Conservation (phyloP, 768 basidiomycete species). For the Peribolospora baueri region DNA sequence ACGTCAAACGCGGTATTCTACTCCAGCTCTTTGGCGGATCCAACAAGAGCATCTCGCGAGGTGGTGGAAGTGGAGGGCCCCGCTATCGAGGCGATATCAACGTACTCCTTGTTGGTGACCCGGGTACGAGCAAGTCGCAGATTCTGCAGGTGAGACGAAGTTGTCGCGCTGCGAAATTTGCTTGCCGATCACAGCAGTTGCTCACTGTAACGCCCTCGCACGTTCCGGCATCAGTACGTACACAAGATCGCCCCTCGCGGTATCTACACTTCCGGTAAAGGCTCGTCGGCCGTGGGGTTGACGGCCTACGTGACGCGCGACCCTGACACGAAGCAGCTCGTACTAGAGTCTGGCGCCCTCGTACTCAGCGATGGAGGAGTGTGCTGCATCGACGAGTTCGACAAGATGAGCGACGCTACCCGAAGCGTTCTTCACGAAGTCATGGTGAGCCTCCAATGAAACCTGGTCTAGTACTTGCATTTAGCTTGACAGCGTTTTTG, state of each 20-base stretch:
- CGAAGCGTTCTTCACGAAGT: conserved; percentile 29
- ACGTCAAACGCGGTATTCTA: conserved; percentile 94
- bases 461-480: background rate
- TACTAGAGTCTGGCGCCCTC: conserved; percentile 85
- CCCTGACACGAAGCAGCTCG: conserved; percentile 92
- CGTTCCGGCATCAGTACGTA: conserved; percentile 42
- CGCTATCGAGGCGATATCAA: conserved; percentile 96
- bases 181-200: background rate
- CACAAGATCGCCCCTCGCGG: conserved; percentile 96
- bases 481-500: background rate
- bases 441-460: conserved; percentile 26
- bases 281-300: conserved; percentile 92
- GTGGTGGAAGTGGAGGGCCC: conserved; percentile 86
- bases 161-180: background rate
- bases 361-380: conserved; percentile 90
- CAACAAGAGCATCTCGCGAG: conserved; percentile 77
- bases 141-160: conserved; percentile 46
- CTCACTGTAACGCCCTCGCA: background rate
- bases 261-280: conserved; percentile 92
- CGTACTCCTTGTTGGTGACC: conserved; percentile 86
- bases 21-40: conserved; percentile 93
- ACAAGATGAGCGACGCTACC: conserved; percentile 29
- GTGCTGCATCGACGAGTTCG: conserved; percentile 93
- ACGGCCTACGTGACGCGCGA: conserved; percentile 97
- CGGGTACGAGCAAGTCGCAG: conserved; percentile 89